phyloP scores from a whole-genome alignment of 495 filamentous ascomycete species.

The Stereocaulon alpinum region DNA sequence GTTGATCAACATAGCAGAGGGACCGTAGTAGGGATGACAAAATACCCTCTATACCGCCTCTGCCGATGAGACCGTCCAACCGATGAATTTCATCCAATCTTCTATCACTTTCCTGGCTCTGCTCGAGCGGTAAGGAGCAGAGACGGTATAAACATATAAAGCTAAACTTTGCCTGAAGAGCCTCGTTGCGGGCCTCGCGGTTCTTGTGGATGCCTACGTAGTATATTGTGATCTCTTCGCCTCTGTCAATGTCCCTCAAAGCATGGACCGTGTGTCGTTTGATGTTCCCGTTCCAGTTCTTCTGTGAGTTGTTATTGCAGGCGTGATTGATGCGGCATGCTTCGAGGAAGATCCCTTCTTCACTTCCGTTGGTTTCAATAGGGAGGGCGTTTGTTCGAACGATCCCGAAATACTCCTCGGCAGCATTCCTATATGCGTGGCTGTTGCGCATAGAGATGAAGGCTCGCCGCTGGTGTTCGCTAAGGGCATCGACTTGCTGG shows the following conservation, averaged over 20 bases:
- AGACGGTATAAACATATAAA: constrained; percentile 33
- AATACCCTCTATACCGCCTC: background rate
- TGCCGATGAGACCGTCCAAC: background rate
- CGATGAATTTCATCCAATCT: constrained; percentile 13
- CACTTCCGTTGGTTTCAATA: constrained; percentile 23
- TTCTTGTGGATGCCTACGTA: constrained; percentile 26
- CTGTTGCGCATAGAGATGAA: constrained; percentile 37
- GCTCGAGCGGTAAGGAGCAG: constrained; percentile 24
- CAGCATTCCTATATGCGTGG: constrained; percentile 26
- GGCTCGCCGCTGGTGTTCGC: constrained; percentile 29
- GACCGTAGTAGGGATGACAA: background rate
- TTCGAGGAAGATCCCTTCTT: constrained; percentile 29
- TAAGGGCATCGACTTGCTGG: constrained; percentile 16
- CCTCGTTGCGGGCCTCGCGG: constrained; percentile 20
- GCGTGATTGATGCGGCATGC: constrained; percentile 34
- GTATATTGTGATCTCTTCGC: constrained; percentile 34
- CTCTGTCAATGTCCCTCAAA: constrained; percentile 29
- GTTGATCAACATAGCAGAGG: background rate
- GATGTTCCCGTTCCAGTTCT: constrained; percentile 31
- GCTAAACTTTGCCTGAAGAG: constrained; percentile 28
- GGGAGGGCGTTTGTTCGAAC: constrained; percentile 33
- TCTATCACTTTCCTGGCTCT: constrained; percentile 27
- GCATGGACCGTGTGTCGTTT: constrained; percentile 31
- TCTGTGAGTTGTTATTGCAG: constrained; percentile 34
- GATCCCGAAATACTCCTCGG: constrained; percentile 25